phyloP scores from a whole-genome alignment of 139 green algal genomes.

The Asterochloris erici region DNA sequence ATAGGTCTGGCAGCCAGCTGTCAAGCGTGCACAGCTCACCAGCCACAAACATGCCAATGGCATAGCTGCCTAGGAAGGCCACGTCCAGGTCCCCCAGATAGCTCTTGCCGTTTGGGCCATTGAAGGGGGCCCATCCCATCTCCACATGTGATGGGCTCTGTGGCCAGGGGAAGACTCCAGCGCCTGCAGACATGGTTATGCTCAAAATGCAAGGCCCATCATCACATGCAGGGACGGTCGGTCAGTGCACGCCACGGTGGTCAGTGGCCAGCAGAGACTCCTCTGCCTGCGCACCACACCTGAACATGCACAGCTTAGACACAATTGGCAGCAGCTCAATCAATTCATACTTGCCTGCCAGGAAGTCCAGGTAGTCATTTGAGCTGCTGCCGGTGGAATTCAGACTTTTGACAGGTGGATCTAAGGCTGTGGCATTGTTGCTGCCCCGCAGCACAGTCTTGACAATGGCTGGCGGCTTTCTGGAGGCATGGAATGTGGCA shows the following conservation, averaged over 20 bases:
- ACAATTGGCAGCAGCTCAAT: no score
- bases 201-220: background rate
- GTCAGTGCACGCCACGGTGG: no score
- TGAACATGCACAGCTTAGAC: no score
- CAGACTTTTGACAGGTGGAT: no score
- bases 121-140: conserved; percentile 85
- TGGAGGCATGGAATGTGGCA: conserved; percentile 81
- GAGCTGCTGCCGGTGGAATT: no score
- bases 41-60: conserved; percentile 87
- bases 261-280: no score
- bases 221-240: no score
- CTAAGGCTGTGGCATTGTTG: no score
- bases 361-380: no score
- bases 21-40: background rate
- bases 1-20: no score
- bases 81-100: conserved; percentile 86
- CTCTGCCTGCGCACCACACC: no score
- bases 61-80: conserved; percentile 88
- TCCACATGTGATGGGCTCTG: background rate
- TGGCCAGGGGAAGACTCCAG: background rate
- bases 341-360: no score
- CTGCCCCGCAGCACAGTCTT: conserved; percentile 50
- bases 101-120: conserved; percentile 64
- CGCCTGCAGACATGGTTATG: background rate
- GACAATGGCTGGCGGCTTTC: conserved; percentile 90